Percentiles rank a stretch among this genome's conserved stretches.
phyloP scores from a whole-genome alignment of 371 early-diverging fungal species.

The Mucor piriformis region DNA sequence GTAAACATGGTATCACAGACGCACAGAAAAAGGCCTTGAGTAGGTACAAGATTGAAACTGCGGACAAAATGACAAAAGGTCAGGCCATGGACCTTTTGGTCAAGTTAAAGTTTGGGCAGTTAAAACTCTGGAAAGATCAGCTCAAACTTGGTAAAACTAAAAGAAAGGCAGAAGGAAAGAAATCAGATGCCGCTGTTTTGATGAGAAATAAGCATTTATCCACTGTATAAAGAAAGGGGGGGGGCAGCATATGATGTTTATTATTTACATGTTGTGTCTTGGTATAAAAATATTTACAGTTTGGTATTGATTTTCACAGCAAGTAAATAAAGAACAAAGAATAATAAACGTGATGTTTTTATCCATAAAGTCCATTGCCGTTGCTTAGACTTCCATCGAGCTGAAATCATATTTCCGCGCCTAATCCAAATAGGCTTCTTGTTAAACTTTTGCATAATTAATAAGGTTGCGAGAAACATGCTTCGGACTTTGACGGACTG shows the following conservation, averaged over 20 bases:
- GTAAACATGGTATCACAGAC: slow-evolving; percentile 51
- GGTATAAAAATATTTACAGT: background rate
- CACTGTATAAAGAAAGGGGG: background rate
- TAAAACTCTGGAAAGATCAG: slow-evolving; percentile 29
- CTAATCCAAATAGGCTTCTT: background rate
- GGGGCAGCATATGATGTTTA: background rate
- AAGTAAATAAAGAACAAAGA: background rate
- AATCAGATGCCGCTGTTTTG: background rate
- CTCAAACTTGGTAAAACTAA: background rate
- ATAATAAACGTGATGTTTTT: slow-evolving; percentile 5
- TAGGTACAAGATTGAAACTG: slow-evolving; percentile 22
- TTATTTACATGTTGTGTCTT: background rate
- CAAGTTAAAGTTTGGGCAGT: slow-evolving; percentile 49
- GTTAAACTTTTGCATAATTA: background rate
- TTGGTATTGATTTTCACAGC: background rate
- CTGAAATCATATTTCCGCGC: background rate
- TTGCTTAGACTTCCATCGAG: slow-evolving; percentile 6
- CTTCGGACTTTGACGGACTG: slow-evolving; percentile 6
- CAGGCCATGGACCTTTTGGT: slow-evolving; percentile 64
- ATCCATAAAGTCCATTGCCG: slow-evolving; percentile 3
- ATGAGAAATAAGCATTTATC: background rate
- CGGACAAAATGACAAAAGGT: slow-evolving; percentile 49
- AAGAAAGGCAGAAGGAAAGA: background rate
- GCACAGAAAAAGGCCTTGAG: slow-evolving; percentile 53
- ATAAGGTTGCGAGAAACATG: slow-evolving; percentile 13